phyloP scores from a whole-genome alignment of 169 alveolate species.

The Plasmodium inui region DNA sequence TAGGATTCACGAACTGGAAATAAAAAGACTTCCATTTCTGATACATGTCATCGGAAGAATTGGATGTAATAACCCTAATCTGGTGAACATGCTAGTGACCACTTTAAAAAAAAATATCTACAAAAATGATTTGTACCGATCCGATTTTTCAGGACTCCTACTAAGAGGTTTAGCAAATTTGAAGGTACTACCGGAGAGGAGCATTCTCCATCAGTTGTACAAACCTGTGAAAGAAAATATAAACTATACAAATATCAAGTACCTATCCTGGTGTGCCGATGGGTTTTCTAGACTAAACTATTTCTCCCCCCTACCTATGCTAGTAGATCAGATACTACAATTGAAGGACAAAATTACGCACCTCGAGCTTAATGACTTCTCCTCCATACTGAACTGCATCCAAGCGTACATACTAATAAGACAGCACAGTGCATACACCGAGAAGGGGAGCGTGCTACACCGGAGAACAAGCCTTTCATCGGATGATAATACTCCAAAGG shows the following conservation, averaged over 20 bases:
- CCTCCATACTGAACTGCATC: constrained; percentile 80
- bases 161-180: constrained; percentile 83
- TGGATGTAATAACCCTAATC: constrained; percentile 80
- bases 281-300: constrained; percentile 79
- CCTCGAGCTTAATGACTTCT: constrained; percentile 83
- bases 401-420: constrained; percentile 80
- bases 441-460: not conserved
- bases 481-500: constrained; percentile 37
- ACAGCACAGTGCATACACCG: constrained; percentile 8
- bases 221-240: constrained; percentile 77
- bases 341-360: constrained; percentile 79
- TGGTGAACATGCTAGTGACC: constrained; percentile 75
- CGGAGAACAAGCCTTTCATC: not conserved
- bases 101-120: constrained; percentile 71
- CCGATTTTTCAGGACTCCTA: constrained; percentile 81
- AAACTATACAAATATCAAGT: constrained; percentile 81
- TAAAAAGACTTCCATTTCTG: constrained; percentile 81
- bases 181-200: constrained; percentile 80
- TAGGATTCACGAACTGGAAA: constrained; percentile 82
- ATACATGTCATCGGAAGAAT: constrained; percentile 84
- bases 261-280: constrained; percentile 84
- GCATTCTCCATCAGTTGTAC: constrained; percentile 76
- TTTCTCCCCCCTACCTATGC: constrained; percentile 77
- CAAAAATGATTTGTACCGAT: constrained; percentile 79
- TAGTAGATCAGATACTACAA: constrained; percentile 80